Conservation (phyloP, 2,329 filamentous ascomycete species). For the Thielaviopsis populi region DNA sequence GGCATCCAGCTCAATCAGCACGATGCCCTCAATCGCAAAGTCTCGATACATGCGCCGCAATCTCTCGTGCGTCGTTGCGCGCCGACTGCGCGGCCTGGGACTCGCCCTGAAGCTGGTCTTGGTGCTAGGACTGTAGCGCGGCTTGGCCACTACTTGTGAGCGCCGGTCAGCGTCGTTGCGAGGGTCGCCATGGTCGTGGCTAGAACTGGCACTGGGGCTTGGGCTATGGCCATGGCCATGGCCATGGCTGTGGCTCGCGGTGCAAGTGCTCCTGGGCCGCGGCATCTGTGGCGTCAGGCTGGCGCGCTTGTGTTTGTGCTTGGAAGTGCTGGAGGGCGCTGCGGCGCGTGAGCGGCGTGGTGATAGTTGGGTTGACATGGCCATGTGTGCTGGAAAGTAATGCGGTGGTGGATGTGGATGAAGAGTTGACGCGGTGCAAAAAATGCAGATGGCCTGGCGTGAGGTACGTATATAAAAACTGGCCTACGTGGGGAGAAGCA, state of each 20-base stretch:
- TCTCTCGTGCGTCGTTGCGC: background rate
- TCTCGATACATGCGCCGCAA: constrained; percentile 12
- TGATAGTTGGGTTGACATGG: background rate
- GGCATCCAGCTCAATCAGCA: constrained; percentile 12
- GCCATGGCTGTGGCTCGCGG: background rate
- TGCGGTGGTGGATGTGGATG: background rate
- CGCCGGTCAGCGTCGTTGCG: background rate
- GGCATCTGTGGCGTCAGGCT: background rate
- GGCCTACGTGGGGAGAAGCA: background rate
- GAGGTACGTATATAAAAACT: background rate
- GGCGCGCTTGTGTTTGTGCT: background rate
- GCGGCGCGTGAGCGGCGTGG: background rate
- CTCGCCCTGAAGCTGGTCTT: background rate
- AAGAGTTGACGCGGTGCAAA: background rate
- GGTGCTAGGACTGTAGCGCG: background rate
- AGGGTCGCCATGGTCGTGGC: background rate
- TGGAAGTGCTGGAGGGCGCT: background rate
- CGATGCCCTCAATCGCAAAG: constrained; percentile 7
- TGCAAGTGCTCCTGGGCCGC: background rate
- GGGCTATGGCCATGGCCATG: background rate
- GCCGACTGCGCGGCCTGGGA: background rate
- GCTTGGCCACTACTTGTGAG: background rate
- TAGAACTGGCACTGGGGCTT: background rate
- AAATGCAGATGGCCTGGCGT: background rate
- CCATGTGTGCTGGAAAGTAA: background rate